These are phyloP conservation scores for Hypoxylon sp. DNA, from an alignment of 2,329 filamentous ascomycete genomes.

Conservation along the genomic window DNA sequence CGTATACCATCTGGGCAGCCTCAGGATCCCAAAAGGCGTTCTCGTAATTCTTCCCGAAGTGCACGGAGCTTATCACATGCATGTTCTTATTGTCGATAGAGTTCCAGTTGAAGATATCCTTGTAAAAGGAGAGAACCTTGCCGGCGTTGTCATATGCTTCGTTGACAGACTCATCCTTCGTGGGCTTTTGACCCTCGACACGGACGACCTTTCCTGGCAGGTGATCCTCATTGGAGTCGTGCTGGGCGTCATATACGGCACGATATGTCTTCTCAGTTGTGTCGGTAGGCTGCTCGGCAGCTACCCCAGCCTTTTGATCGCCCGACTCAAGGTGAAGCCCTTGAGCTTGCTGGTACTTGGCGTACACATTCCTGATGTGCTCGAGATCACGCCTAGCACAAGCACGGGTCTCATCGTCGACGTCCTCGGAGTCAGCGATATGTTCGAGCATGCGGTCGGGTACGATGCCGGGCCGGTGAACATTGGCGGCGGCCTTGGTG, in stretches of 20 bases:
- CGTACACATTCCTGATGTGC: constrained; percentile 56
- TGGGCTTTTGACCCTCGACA: constrained; percentile 60
- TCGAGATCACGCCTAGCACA: constrained; percentile 59
- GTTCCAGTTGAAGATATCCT: constrained; percentile 64
- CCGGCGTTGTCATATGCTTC: constrained; percentile 67
- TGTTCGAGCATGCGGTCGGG: constrained; percentile 59
- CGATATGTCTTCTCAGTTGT: constrained; percentile 56
- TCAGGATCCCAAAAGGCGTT: constrained; percentile 70
- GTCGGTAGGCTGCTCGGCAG: constrained; percentile 25
- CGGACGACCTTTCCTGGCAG: constrained; percentile 63
- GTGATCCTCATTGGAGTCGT: constrained; percentile 55
- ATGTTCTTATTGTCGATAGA: constrained; percentile 67
- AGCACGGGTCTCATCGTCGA: constrained; percentile 58
- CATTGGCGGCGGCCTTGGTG: constrained; percentile 41
- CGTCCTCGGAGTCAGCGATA: constrained; percentile 57
- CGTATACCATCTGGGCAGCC: constrained; percentile 68
- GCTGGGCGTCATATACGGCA: constrained; percentile 63
- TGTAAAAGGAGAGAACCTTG: constrained; percentile 65
- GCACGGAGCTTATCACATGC: constrained; percentile 67
- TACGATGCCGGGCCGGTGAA: constrained; percentile 55
- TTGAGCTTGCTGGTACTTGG: constrained; percentile 53
- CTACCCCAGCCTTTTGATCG: constrained; percentile 40
- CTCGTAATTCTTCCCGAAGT: constrained; percentile 65
- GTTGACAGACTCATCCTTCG: constrained; percentile 62
- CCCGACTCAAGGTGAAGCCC: constrained; percentile 39